Percentiles rank a stretch among this genome's conserved stretches.
phyloP scores from a whole-genome alignment of 2,329 filamentous ascomycete species.

The Talaromyces piceae region DNA sequence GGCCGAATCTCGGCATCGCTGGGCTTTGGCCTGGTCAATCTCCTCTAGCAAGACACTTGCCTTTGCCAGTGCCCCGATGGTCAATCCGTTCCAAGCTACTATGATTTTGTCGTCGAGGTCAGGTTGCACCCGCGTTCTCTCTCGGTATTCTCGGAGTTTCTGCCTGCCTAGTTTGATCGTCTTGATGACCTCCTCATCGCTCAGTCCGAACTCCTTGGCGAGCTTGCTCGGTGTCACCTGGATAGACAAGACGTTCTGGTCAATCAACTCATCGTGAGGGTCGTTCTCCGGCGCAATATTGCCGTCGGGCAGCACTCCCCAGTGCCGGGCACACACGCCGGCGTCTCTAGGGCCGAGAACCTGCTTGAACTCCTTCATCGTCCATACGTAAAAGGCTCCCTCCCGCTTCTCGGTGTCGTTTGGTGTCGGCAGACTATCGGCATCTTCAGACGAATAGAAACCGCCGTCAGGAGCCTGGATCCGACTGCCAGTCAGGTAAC shows the following conservation, averaged over 20 bases:
- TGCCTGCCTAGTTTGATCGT: conserved; percentile 60
- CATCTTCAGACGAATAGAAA: conserved; percentile 83
- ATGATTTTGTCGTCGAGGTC: conserved; percentile 83
- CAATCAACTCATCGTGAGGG: conserved; percentile 86
- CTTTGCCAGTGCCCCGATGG: conserved; percentile 73
- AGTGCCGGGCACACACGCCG: conserved; percentile 72
- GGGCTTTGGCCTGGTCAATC: conserved; percentile 51
- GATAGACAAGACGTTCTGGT: conserved; percentile 80
- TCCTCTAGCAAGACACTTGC: conserved; percentile 60
- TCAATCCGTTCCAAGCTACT: conserved; percentile 80
- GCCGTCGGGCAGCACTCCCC: conserved; percentile 73
- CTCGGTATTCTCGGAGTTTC: conserved; percentile 64
- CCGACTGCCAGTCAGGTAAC: conserved; percentile 70
- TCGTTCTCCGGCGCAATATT: conserved; percentile 80
- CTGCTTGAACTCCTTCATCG: conserved; percentile 72
- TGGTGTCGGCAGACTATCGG: conserved; percentile 70
- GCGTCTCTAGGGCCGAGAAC: conserved; percentile 64
- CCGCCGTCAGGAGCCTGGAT: conserved; percentile 63
- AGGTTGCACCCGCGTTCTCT: conserved; percentile 67
- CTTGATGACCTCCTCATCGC: conserved; percentile 59
- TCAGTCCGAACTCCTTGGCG: conserved; percentile 65
- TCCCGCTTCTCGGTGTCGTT: conserved; percentile 76
- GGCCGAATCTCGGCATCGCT: conserved; percentile 59
- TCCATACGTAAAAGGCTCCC: conserved; percentile 94
- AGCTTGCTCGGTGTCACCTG: conserved; percentile 61